Base-by-base conservation (phyloP, 176 grass and related monocot species). In the Poa annua region DNA sequence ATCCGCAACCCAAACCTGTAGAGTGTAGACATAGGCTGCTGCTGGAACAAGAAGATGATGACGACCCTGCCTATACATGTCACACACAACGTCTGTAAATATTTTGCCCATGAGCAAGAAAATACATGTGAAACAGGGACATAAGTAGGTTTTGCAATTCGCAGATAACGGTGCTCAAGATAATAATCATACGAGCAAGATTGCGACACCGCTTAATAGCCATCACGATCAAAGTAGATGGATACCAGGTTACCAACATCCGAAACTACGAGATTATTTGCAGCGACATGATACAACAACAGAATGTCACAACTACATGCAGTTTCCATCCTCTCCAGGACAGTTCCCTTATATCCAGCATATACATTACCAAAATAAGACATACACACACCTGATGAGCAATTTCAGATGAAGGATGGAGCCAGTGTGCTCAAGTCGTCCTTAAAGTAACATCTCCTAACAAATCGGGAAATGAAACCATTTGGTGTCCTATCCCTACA, bases 1-100 rank as follows among this genome's bases (percentile, higher is more conserved):
- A 77, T 95, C 25, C 84, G 61, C 82, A 98, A 98, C 73, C 92
- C 90, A 66, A 98, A 93, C 52, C 69, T 88, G 8, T 94, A 86
- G 81, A 74, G 29, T 29, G 29, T 16, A 5, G 7, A 38, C 64
- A 54, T 44, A 20, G 65, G 3, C 19, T 7, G 5, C 22, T 68
- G 44, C 44, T 47, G 9, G 44, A 29, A 29, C 19, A 32, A 53
- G 67, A 11, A 13, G 33, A 60, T 26, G 9, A 83, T 16, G n/a
- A 56, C 32, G 25, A 63, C 26, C 26, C 1, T 64, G 6, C 25
- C 26, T 42, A 8, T 3, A 78, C 7, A 44, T 10, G 54, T 5
- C 1, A 53, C 14, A 39, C 34, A 42, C 26, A 65, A 12, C 9
- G 19, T 51, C 1, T 48, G 11, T 51, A 67, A 24, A 79, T 39